These are phyloP conservation scores for Neurospora sp. DNA, from an alignment of 495 filamentous ascomycete species.

Conservation along the genomic window DNA sequence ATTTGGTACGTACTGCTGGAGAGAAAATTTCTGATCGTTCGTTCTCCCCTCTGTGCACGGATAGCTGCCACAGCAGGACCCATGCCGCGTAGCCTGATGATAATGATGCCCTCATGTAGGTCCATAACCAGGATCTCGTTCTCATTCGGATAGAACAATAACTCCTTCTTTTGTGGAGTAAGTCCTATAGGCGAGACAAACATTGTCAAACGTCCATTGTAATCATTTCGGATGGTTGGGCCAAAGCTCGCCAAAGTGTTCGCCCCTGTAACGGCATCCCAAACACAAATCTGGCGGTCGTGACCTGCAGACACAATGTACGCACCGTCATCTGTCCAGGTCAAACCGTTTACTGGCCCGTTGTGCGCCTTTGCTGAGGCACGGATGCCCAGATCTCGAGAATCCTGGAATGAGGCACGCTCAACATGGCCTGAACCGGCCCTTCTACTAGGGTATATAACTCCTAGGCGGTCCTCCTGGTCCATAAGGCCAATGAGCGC, in stretches of 20 bases:
- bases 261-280: conserved; percentile 66
- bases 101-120: conserved; percentile 59
- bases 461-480: conserved; percentile 67
- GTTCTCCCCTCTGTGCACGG: conserved; percentile 21
- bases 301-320: conserved; percentile 70
- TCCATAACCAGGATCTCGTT: conserved; percentile 68
- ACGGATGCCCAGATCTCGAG: conserved; percentile 35
- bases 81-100: conserved; percentile 57
- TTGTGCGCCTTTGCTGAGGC: conserved; percentile 54
- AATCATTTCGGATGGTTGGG: conserved; percentile 56
- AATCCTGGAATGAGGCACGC: conserved; percentile 33
- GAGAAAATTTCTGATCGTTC: conserved; percentile 45
- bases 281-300: conserved; percentile 73
- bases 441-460: conserved; percentile 22
- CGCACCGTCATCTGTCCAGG: conserved; percentile 53
- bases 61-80: conserved; percentile 40
- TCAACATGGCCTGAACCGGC: conserved; percentile 13
- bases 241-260: conserved; percentile 76
- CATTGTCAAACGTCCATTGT: conserved; percentile 45
- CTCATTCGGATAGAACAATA: conserved; percentile 51
- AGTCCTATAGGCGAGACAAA: conserved; percentile 45
- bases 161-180: conserved; percentile 37
- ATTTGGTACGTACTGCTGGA: conserved; percentile 33
- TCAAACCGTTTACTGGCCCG: conserved; percentile 70
- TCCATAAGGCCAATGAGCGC: conserved; percentile 66